Evolutionary conservation across 2,329 filamentous ascomycete species (phyloP).

Genomic region (Fusarium siculi): DNA sequence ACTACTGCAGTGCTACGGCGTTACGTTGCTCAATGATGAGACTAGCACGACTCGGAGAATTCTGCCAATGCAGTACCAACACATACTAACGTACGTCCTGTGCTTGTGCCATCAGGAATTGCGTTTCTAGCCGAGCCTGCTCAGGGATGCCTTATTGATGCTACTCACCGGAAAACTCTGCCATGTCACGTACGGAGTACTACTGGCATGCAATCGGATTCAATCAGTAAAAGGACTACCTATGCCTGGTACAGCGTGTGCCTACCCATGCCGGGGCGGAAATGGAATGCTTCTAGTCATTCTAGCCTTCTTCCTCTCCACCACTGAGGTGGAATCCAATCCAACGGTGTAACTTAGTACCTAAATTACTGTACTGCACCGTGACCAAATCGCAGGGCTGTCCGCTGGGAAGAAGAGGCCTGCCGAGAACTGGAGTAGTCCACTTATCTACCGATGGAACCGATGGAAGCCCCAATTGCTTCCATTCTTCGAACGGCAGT

Average conservation of each 20-base stretch:
- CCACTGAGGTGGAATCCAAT: constrained; percentile 1
- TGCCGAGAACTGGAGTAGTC: not conserved
- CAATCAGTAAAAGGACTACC: not conserved
- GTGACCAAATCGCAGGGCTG: not conserved
- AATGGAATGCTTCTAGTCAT: constrained; percentile 5
- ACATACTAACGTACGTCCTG: constrained; percentile 6
- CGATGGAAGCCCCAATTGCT: constrained; percentile 23
- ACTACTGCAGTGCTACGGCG: constrained; percentile 14
- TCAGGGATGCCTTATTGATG: not conserved
- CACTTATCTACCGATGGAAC: constrained; percentile 7
- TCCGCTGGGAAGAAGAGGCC: not conserved
- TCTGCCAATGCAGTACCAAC: constrained; percentile 33
- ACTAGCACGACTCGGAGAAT: constrained; percentile 42
- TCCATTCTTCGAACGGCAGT: constrained; percentile 14
- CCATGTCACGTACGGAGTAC: not conserved
- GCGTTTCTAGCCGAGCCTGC: constrained; percentile 19
- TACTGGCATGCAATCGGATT: not conserved
- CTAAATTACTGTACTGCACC: not conserved
- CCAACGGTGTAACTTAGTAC: not conserved
- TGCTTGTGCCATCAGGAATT: constrained; percentile 35
- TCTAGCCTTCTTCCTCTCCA: constrained; percentile 15
- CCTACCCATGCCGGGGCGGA: not conserved
- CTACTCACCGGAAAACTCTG: not conserved
- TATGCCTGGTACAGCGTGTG: not conserved
- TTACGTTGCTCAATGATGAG: constrained; percentile 32